These are phyloP conservation scores for Rutstroemia sp. DNA, from an alignment of 2,329 filamentous ascomycete species.

Conservation along the genomic window DNA sequence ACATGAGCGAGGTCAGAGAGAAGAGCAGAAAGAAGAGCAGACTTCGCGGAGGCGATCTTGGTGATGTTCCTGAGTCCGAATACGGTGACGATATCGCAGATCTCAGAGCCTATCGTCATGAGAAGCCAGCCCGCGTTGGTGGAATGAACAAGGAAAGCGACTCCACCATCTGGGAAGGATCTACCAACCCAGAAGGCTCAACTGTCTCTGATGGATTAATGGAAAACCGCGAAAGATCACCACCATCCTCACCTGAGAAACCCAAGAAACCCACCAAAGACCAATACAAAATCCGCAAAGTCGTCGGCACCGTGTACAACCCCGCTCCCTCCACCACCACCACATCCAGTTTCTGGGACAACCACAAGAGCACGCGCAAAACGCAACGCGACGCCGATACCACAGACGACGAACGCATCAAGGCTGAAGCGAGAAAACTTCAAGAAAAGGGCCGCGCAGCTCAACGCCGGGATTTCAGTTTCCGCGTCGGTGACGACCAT, in stretches of 20 bases:
- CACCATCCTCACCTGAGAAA: conserved; percentile 43
- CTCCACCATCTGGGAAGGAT: conserved; percentile 71
- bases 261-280: conserved; percentile 20
- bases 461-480: conserved; percentile 28
- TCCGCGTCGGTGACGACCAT: conserved; percentile 26
- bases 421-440: conserved; percentile 48
- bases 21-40: conserved; percentile 31
- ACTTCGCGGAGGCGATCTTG: conserved; percentile 13
- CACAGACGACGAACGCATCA: conserved; percentile 38
- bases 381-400: neutral
- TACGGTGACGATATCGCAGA: conserved; percentile 53
- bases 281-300: conserved; percentile 26
- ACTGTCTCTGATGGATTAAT: conserved; percentile 46
- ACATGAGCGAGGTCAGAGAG: conserved; percentile 25
- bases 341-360: neutral
- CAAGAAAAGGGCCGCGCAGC: conserved; percentile 44
- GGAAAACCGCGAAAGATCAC: conserved; percentile 48
- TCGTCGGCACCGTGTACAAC: conserved; percentile 16
- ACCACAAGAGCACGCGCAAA: neutral
- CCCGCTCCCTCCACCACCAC: neutral
- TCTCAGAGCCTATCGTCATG: conserved; percentile 75
- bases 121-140: conserved; percentile 79
- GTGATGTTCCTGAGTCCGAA: conserved; percentile 23
- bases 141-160: conserved; percentile 81
- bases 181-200: conserved; percentile 44